Evolutionary conservation across 177 flowering plant species (phyloP), one percentile per base, ranked within the genome.

Genomic region (Vitis hybrid): DNA sequence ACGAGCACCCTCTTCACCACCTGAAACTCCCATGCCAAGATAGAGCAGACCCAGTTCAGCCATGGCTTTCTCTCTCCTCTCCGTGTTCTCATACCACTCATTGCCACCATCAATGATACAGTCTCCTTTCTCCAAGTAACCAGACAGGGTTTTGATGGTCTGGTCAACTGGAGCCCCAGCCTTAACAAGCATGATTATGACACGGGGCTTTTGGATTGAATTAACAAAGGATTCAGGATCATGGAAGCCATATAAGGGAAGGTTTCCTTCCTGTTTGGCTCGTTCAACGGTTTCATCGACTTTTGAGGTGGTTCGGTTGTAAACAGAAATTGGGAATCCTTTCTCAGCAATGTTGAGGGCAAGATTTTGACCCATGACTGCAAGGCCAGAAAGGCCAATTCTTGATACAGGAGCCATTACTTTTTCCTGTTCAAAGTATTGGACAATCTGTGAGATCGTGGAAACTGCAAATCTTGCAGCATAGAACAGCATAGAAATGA

Each of bases 31-130:
- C 82, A 83, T 83, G 56, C 82, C 86, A 20, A 84, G 79, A 64
- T 82, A 85, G 51, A 82, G 84, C 53, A 85, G 77, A 50, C 86
- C 86, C 67, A 73, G 61, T 59, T 78, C 81, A 20, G 76, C 77
- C 80, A 79, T 68, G 8, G 75, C 86, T 31, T 72, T 68, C 66
- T 71, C 75, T 54, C 87, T 78, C 66, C 89, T 77, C 76, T 83
- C 87, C 39, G 87, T 82, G 70, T 85, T 83, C 73, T 82, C 80
- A 74, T 82, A 85, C 87, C 87, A 82, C 75, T 83, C 87, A 71
- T 85, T 85, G 51, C 87, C 87, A 59, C 87, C 89, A 68, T 85
- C 87, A 48, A 85, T 82, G 20, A 85, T 85, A 34, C 82, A 78
- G 52, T 85, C 89, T 8, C 89, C 87, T 59, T 73, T 72, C 73